Evolutionary conservation across 208 protist species (phyloP).

Genomic region (Trypanosomatidae sp.): DNA sequence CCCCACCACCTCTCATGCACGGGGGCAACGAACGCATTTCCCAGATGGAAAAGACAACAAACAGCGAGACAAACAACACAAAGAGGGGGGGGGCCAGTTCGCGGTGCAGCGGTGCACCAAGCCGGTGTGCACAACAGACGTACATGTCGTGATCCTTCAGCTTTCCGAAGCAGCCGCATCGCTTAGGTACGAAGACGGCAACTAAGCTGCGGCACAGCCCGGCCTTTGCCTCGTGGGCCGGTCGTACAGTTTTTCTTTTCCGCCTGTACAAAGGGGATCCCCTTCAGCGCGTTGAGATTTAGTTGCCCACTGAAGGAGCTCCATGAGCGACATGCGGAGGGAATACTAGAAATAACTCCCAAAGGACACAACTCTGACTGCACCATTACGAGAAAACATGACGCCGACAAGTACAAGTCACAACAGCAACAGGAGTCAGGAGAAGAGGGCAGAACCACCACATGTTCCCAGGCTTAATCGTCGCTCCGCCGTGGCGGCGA

Average conservation of each 20-base stretch:
- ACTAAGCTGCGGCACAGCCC: neutral
- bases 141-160: constrained; percentile 1
- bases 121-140: neutral
- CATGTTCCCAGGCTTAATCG: neutral
- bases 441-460: too few relatives aligned
- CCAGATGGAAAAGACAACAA: neutral
- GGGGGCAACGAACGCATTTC: neutral
- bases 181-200: neutral
- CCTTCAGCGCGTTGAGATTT: too few relatives aligned
- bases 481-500: neutral
- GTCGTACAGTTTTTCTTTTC: too few relatives aligned
- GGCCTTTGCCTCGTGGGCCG: too few relatives aligned
- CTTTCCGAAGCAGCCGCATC: neutral
- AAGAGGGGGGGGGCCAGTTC: neutral
- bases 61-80: neutral
- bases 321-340: neutral
- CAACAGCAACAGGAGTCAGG: neutral
- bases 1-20: too few relatives aligned
- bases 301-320: too few relatives aligned
- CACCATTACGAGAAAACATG: neutral
- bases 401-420: neutral
- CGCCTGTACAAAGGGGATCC: too few relatives aligned
- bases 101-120: neutral
- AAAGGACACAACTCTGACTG: neutral
- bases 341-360: neutral